Conservation (phyloP, 2,329 filamentous ascomycete genomes). For the Neoscytalidium dimidiatum region DNA sequence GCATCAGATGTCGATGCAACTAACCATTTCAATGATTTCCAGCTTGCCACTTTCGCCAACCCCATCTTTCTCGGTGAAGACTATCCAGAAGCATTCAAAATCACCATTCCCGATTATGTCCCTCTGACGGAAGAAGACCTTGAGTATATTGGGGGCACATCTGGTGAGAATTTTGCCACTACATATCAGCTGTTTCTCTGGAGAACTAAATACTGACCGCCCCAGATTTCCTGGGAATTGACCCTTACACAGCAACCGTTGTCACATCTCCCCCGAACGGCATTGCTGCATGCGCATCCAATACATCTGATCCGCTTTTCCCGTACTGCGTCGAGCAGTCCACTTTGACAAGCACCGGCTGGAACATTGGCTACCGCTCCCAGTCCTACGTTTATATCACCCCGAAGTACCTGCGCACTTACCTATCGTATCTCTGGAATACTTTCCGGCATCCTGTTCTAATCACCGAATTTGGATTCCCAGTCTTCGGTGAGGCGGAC, state of each 20-base stretch:
- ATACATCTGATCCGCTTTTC: slow-evolving; percentile 35
- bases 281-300: slow-evolving; percentile 38
- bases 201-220: slow-evolving; percentile 40
- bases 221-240: slow-evolving; percentile 42
- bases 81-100: slow-evolving; percentile 45
- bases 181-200: slow-evolving; percentile 27
- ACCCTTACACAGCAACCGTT: slow-evolving; percentile 39
- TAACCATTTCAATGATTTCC: slow-evolving; percentile 9
- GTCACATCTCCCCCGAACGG: slow-evolving; percentile 36
- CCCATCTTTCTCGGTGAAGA: slow-evolving; percentile 48
- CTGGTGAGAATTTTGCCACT: slow-evolving; percentile 24
- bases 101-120: slow-evolving; percentile 2
- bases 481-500: slow-evolving; percentile 35
- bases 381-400: slow-evolving; percentile 61
- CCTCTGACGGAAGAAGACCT: not conserved
- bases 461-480: slow-evolving; percentile 41
- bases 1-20: slow-evolving; percentile 5
- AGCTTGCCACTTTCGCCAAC: slow-evolving; percentile 35
- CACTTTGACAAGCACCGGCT: slow-evolving; percentile 52
- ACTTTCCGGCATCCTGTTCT: slow-evolving; percentile 52
- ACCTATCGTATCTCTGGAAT: slow-evolving; percentile 61
- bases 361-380: slow-evolving; percentile 59
- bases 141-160: slow-evolving; percentile 8
- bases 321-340: slow-evolving; percentile 41
- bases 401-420: slow-evolving; percentile 58